Base-by-base conservation (phyloP, 306 rosid genomes). In the Cercis canadensis region DNA sequence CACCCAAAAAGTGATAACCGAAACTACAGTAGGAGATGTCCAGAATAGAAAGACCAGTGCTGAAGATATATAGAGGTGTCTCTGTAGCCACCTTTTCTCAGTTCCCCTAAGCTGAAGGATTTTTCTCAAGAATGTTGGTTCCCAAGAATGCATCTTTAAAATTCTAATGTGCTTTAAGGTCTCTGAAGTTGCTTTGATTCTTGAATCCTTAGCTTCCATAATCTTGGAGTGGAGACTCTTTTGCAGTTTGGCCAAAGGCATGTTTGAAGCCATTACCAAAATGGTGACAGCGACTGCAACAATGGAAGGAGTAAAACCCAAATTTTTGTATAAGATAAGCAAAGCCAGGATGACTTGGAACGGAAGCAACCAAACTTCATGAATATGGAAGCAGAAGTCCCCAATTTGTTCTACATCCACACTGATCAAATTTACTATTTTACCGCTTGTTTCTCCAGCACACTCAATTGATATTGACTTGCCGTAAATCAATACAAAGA, bases 1-100 rank as follows among this genome's bases (percentile, higher is more conserved):
- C 2, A 37, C 43, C 8, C 43, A 81, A 52, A 84, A 84, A 62
- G 88, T 84, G 53, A 77, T 44, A 11, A 84, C 85, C 5, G 89
- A 82, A 66, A 85, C 85, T 52, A 85, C 49, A 47, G 89, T 85
- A 43, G 89, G 89, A 12, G 89, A 85, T 69, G 86, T 84, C 89
- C 87, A 85, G 53, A 85, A 85, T 68, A 85, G 85, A 70, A 85
- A 78, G 6, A 79, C 81, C 39, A 81, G 78, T 10, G 74, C 75
- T 9, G 88, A 78, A 67, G 79, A 56, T 18, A 83, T 74, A 41
- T 84, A 81, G 29, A 84, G 83, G 72, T 81, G 77, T 73, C 73
- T 78, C 77, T 81, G 77, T 50, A 84, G 80, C 88, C 85, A 84
- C 12, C 78, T 45, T 49, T 71, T 70, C 71, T 84, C 89, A 0